Evolutionary conservation across 345 rosid species (phyloP).

Genomic region (Aquilaria sinensis): DNA sequence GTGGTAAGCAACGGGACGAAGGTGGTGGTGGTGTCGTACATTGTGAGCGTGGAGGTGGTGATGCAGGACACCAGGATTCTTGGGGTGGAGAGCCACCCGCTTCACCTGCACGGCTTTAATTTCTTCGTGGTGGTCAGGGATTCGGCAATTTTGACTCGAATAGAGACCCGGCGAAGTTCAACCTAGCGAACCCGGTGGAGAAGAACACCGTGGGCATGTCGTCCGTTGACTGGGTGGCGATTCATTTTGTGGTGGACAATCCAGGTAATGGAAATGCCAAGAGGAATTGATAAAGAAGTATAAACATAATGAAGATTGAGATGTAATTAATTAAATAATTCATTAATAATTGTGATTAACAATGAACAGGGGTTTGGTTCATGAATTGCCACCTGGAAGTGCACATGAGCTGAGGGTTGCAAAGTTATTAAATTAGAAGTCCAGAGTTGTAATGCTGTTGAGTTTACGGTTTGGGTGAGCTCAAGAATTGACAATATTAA

Average conservation of each 20-base stretch:
- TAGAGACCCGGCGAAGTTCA: conserved; percentile 54
- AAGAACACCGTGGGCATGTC: conserved; percentile 61
- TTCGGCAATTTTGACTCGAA: conserved; percentile 50
- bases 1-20: conserved; percentile 56
- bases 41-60: conserved; percentile 53
- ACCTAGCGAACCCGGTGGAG: conserved; percentile 46
- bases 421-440: too few species aligned
- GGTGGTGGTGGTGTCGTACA: conserved; percentile 47
- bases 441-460: too few species aligned
- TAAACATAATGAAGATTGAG: neutral
- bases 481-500: too few species aligned
- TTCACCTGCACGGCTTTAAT: conserved; percentile 68
- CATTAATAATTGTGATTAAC: neutral
- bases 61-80: conserved; percentile 69
- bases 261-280: conserved; percentile 35
- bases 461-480: conserved; percentile 17
- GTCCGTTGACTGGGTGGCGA: conserved; percentile 61
- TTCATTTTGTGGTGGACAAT: conserved; percentile 55
- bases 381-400: conserved; percentile 79
- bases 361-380: conserved; percentile 53
- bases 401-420: conserved; percentile 70
- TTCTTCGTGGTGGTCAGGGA: conserved; percentile 64
- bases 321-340: too few species aligned
- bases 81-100: conserved; percentile 72
- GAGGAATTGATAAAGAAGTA: neutral